Evolutionary conservation across 164 flowering plant genomes (phyloP), one percentile per base, ranked within the genome.

Genomic region (Magnolia sinica): DNA sequence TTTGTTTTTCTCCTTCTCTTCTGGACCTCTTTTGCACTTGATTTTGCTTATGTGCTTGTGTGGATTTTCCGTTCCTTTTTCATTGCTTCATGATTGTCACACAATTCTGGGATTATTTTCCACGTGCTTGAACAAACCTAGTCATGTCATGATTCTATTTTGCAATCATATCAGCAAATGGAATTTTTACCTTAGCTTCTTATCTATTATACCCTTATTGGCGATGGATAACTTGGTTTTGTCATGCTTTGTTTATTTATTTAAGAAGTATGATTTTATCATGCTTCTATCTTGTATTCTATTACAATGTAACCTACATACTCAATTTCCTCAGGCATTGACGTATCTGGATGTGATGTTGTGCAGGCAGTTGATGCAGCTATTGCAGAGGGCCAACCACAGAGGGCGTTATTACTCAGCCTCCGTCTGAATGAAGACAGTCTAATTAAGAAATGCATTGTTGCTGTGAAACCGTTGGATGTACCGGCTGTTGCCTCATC

Each of bases 381-480:
- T 67, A 87, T 96, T 3, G 77, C 68, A 61, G 92, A 90, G 70
- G 88, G 83, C 79, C 91, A 90, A 74, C 83, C 84, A 49, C 85
- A 77, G 76, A 88, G 88, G 79, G 98, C 98, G 52, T 76, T 96
- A 72, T 82, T 94, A 50, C 89, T 96, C 66, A 92, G 98, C 68
- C 90, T 96, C 50, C 90, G 99, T 19, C 81, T 96, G 67, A 96
- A 96, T 74, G 98, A 96, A 84, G 98, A 94, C 77, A 8, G 79
- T 68, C 76, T 92, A 37, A 92, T 96, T 19, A 92, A 94, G 77
- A 91, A 86, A 76, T 91, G 96, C 79, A 88, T 92, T 71, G 76
- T 91, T 76, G 76, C 96, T 63, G 95, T 92, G 27, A 77, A 79
- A n/a, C 96, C 98, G 8, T 75, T 59, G 18, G 96, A 92, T 79